phyloP scores from a whole-genome alignment of 495 filamentous ascomycete genomes.

The Penicillium manginii region DNA sequence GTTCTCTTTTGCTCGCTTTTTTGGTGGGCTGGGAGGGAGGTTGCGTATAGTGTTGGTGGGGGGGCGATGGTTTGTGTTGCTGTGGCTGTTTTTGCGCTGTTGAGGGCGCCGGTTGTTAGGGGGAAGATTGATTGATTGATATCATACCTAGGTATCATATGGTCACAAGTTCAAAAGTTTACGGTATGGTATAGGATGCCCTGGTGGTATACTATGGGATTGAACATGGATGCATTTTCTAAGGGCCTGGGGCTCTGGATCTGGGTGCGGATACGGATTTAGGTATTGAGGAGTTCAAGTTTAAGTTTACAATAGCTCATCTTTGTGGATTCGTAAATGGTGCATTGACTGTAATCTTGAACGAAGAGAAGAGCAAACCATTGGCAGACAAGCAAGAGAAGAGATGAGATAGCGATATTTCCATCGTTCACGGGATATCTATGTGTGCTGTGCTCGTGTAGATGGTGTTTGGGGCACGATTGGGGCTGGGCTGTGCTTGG shows the following conservation, averaged over 20 bases:
- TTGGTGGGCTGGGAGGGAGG: slow-evolving; percentile 94
- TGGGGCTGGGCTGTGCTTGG: too few species aligned
- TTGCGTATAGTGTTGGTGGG: slow-evolving; percentile 81
- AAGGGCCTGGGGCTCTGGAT: too few species aligned
- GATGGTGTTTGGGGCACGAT: not conserved
- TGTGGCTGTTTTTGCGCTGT: slow-evolving; percentile 67
- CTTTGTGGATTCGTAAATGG: too few species aligned
- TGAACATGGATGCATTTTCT: too few species aligned
- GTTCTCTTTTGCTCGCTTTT: slow-evolving; percentile 94
- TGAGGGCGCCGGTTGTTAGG: slow-evolving; percentile 51
- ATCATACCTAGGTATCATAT: not conserved
- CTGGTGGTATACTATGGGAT: too few species aligned
- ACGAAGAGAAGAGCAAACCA: too few species aligned
- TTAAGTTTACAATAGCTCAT: too few species aligned
- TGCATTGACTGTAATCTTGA: too few species aligned
- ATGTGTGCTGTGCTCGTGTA: not conserved
- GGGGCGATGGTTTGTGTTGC: slow-evolving; percentile 76
- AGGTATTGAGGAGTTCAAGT: too few species aligned
- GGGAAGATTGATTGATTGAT: slow-evolving; percentile 20
- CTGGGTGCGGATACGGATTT: too few species aligned
- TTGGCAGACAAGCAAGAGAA: not conserved
- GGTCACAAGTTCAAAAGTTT: too few species aligned
- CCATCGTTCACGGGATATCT: not conserved
- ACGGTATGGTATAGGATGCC: too few species aligned
- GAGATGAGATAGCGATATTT: not conserved